These are phyloP conservation scores for Colletotrichum spaethianum DNA, from an alignment of 2,329 filamentous ascomycete genomes.

Conservation along the genomic window DNA sequence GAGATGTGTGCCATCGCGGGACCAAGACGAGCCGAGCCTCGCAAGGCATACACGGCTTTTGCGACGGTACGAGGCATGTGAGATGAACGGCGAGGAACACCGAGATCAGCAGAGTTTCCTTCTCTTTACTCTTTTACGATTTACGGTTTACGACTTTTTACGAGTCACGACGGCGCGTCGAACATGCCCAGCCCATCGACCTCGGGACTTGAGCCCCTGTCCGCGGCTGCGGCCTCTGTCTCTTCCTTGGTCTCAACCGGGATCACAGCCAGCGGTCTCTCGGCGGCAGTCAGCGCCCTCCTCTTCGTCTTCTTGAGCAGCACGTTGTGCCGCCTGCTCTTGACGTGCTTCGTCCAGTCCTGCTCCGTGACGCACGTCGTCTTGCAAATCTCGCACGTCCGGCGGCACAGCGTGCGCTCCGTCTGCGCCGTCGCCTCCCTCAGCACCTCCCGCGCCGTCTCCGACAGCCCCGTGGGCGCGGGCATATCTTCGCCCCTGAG, in stretches of 20 bases:
- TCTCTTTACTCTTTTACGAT: background rate
- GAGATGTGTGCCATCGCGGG: background rate
- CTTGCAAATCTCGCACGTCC: slow-evolving; percentile 82
- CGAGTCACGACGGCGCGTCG: slow-evolving; percentile 6
- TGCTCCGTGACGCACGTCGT: slow-evolving; percentile 71
- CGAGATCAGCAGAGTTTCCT: slow-evolving; percentile 22
- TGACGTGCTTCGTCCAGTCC: slow-evolving; percentile 57
- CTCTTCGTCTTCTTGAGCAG: slow-evolving; percentile 54
- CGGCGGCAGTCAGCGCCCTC: slow-evolving; percentile 51
- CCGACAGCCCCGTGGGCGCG: slow-evolving; percentile 62
- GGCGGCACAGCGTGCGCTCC: slow-evolving; percentile 69
- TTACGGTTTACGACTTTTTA: background rate
- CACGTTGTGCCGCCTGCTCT: slow-evolving; percentile 53
- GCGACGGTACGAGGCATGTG: slow-evolving; percentile 5
- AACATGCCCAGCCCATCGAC: slow-evolving; percentile 29
- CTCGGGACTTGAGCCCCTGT: slow-evolving; percentile 28
- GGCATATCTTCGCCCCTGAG: slow-evolving; percentile 70
- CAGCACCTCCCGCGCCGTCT: slow-evolving; percentile 68
- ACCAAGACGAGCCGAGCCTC: slow-evolving; percentile 9
- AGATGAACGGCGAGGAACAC: slow-evolving; percentile 7
- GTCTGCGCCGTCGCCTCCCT: slow-evolving; percentile 61
- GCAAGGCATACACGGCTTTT: background rate
- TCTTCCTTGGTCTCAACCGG: background rate
- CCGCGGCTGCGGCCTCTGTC: background rate
- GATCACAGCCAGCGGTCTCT: slow-evolving; percentile 32